These are phyloP conservation scores for Colletotrichum sp. DNA, from an alignment of 2,329 filamentous ascomycete species.

Conservation along the genomic window DNA sequence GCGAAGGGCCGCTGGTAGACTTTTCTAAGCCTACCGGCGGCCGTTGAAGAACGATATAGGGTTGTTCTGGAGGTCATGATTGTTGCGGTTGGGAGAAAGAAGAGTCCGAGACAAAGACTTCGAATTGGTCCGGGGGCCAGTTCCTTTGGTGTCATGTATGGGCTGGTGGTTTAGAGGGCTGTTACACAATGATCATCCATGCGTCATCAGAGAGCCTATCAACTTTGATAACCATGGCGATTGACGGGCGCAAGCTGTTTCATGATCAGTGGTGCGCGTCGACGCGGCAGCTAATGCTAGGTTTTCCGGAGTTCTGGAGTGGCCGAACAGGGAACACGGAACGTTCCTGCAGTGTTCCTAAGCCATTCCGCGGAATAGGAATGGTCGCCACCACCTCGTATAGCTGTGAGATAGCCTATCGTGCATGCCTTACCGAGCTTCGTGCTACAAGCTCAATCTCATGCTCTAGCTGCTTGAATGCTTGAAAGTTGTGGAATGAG, in stretches of 20 bases:
- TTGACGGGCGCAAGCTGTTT: background rate
- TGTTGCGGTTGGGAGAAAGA: background rate
- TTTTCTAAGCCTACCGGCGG: background rate
- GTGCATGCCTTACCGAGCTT: background rate
- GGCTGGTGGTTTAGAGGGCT: background rate
- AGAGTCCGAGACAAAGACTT: background rate
- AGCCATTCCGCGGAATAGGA: background rate
- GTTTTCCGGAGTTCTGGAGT: background rate
- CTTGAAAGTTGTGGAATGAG: background rate
- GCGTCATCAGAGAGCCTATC: background rate
- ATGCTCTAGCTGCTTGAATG: background rate
- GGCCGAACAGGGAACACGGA: background rate
- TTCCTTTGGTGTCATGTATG: background rate
- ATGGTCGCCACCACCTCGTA: background rate
- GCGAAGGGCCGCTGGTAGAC: background rate
- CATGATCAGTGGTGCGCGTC: background rate
- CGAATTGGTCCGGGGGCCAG: background rate
- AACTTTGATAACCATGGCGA: background rate
- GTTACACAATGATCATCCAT: background rate
- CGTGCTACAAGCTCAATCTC: background rate
- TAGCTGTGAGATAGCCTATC: background rate
- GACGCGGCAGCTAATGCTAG: background rate
- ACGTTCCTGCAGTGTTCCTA: background rate
- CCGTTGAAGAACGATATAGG: background rate
- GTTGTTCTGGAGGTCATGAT: background rate